Percentiles rank a stretch among this genome's conserved stretches.
These are phyloP conservation scores for Toxicodendron radicans DNA, from an alignment of 345 rosid species.

Conservation along the genomic window DNA sequence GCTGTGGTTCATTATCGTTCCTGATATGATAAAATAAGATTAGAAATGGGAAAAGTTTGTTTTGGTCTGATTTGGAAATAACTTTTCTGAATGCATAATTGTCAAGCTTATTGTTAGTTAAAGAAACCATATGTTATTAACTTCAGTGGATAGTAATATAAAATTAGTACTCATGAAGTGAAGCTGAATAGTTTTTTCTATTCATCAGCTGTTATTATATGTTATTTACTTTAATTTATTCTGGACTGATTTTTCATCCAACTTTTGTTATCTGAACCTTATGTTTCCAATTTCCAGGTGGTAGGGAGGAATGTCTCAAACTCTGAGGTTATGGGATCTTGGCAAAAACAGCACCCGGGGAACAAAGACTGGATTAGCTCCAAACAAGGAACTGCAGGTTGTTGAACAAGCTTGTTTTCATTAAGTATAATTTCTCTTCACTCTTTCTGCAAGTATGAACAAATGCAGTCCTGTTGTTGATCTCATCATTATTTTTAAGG, in stretches of 20 bases:
- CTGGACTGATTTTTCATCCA: not conserved
- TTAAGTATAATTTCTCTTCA: not conserved
- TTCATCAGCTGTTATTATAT: too few species aligned
- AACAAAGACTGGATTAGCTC: conserved; percentile 41
- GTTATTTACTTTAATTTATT: too few species aligned
- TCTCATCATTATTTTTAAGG: not conserved
- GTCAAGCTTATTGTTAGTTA: not conserved
- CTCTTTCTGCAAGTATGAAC: not conserved
- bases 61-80: not conserved
- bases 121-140: not conserved
- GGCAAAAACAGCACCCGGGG: conserved; percentile 41
- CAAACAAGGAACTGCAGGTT: conserved; percentile 53
- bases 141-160: not conserved
- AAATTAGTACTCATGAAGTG: not conserved
- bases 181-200: not conserved
- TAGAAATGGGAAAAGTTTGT: not conserved
- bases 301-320: conserved; percentile 39
- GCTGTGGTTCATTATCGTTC: not conserved
- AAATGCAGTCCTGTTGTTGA: not conserved
- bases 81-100: not conserved
- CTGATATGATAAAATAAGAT: not conserved
- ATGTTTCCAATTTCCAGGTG: conserved; percentile 37
- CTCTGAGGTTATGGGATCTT: conserved; percentile 43
- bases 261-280: not conserved
- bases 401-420: conserved; percentile 22